Percentiles rank a stretch among this genome's conserved stretches.
These are phyloP conservation scores for Aegilops umbellulata DNA, from an alignment of 176 grass and related monocot genomes.

Conservation along the genomic window DNA sequence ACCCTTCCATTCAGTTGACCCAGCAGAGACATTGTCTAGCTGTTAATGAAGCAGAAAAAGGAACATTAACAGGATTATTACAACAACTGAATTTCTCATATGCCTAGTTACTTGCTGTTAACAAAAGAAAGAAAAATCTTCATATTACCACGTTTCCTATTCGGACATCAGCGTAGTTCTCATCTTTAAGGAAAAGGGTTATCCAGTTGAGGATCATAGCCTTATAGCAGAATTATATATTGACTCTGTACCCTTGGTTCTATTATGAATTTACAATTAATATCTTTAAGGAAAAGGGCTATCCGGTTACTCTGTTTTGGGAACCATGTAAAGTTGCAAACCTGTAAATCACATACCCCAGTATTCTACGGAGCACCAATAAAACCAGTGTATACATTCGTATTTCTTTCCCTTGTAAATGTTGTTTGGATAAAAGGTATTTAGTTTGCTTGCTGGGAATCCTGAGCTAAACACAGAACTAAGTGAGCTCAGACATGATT, in stretches of 20 bases:
- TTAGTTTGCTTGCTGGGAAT: too few relatives aligned
- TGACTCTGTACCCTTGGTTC: background rate
- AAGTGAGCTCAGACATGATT: too few relatives aligned
- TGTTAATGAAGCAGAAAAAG: conserved; percentile 42
- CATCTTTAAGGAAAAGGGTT: background rate
- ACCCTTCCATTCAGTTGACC: conserved; percentile 88
- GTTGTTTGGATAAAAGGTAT: too few relatives aligned
- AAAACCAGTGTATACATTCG: too few relatives aligned
- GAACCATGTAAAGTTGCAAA: too few relatives aligned
- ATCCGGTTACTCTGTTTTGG: too few relatives aligned
- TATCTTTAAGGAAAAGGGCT: too few relatives aligned
- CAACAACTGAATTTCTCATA: background rate
- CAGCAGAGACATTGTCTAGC: conserved; percentile 96
- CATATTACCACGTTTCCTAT: background rate
- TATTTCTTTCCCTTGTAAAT: too few relatives aligned
- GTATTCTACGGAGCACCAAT: too few relatives aligned
- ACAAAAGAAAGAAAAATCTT: background rate
- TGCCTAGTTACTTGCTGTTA: background rate
- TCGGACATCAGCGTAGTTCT: background rate
- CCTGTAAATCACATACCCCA: too few relatives aligned
- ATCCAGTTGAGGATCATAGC: background rate
- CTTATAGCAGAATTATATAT: background rate
- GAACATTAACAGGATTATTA: conserved; percentile 10
- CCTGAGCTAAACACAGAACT: too few relatives aligned
- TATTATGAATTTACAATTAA: too few relatives aligned